Conservation (phyloP, 495 filamentous ascomycete genomes). For the Neurospora tetraspora region DNA sequence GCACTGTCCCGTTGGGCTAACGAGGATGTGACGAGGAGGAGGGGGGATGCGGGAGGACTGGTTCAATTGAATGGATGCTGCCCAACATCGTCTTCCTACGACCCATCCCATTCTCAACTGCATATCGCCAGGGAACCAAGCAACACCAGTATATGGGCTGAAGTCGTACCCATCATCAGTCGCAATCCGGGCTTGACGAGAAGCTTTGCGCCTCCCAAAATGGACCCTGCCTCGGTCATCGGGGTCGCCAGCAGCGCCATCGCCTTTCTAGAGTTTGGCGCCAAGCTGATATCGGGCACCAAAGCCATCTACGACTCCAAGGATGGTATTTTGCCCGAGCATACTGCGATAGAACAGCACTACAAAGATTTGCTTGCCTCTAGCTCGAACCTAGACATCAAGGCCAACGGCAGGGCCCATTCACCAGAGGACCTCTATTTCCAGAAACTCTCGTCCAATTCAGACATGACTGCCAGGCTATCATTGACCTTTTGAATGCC, state of each 20-base stretch:
- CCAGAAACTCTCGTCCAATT: background rate
- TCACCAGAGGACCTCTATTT: background rate
- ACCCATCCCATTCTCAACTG: background rate
- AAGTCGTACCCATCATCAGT: background rate
- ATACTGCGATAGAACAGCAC: background rate
- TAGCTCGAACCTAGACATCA: background rate
- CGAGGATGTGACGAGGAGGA: no score
- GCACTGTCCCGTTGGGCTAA: no score
- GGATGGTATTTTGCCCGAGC: background rate
- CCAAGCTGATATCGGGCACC: background rate
- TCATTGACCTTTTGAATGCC: background rate
- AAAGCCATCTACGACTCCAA: background rate
- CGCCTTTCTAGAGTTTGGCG: background rate
- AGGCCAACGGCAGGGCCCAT: background rate
- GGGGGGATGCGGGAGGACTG: no score
- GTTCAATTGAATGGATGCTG: background rate
- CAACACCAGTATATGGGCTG: background rate
- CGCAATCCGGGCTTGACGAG: background rate
- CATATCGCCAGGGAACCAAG: background rate
- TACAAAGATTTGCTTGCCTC: background rate
- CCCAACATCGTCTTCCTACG: background rate
- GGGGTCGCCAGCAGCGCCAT: background rate
- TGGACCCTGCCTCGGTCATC: background rate
- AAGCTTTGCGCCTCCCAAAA: background rate
- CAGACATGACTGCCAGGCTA: background rate